Evolutionary conservation across 306 rosid species (phyloP), one percentile per base, ranked within the genome.

Genomic region (Vicia sativa): DNA sequence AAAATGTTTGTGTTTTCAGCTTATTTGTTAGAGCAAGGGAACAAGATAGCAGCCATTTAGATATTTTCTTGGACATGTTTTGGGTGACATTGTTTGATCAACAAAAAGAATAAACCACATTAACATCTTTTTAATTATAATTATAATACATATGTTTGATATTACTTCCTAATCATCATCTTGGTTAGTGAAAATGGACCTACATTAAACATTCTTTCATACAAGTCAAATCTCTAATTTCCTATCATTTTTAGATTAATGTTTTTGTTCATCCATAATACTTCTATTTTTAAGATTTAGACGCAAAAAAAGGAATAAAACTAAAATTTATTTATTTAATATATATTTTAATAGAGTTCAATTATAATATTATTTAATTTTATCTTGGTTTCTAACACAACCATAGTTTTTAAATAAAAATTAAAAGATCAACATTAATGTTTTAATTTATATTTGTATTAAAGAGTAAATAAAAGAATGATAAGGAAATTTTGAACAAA

Each of bases 41-140:
- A 16, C 65, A 21, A 59, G 78, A 79, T 76, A 65, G 84, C 84
- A 75, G 91, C 90, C 84, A 77, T 71, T 73, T 65, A 62, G 87
- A 76, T 85, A 70, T 80, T 79, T 85, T 79, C 81, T 78, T 83
- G 91, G 78, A 67, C 82, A 82, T 91, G 97, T 85, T 87, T 77
- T 89, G 82, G 96, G 97, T 78, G 82, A 81, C 97, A 89, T 39
- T 15, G 54, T 49, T 50, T 55, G 48, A 54, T 46, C 21, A 59
- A 14, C 53, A 64, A 75, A 78, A 42, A 21, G 5, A 63, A 42
- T 48, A 69, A 75, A 69, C 37, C 59, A 71, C 67, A 72, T 78
- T 74, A 83, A 65, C 71, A 50, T 48, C 28, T 61, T 79, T 73
- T 55, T 41, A 67, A 52, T 25, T 45, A 60, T 52, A 52, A 11